Evolutionary conservation across 352 stramenopile species (phyloP).

Genomic region (Nothophytophthora sp.): DNA sequence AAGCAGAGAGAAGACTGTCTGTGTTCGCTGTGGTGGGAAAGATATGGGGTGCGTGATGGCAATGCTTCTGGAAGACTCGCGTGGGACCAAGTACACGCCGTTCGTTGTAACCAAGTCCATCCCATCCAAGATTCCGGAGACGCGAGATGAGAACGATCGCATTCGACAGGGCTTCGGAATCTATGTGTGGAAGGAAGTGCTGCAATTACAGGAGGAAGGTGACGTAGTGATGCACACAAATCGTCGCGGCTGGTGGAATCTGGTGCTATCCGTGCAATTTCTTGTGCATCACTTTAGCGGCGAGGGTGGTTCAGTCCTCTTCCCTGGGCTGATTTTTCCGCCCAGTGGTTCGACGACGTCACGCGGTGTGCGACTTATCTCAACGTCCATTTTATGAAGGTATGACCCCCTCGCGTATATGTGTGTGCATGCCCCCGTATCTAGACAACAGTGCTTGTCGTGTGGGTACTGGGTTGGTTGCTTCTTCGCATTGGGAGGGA

Average conservation of each 20-base stretch:
- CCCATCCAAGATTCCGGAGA: not conserved
- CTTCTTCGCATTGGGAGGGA: too few species aligned
- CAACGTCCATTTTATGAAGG: conserved; percentile 23
- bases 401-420: too few species aligned
- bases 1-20: conserved; percentile 19
- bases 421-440: too few species aligned
- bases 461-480: too few species aligned
- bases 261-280: conserved; percentile 15
- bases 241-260: conserved; percentile 24
- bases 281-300: conserved; percentile 21
- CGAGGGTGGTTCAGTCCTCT: conserved; percentile 20
- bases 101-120: conserved; percentile 22
- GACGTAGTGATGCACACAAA: conserved; percentile 24
- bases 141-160: conserved; percentile 5
- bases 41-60: conserved; percentile 18
- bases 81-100: conserved; percentile 12
- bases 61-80: conserved; percentile 25
- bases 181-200: conserved; percentile 18
- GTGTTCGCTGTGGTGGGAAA: conserved; percentile 17
- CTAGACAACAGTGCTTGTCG: too few species aligned
- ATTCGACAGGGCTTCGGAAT: conserved; percentile 24
- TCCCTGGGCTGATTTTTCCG: conserved; percentile 29
- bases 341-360: conserved; percentile 28
- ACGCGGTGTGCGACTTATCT: conserved; percentile 13
- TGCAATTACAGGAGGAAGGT: not conserved